Evolutionary conservation across 1,284 basidiomycete genomes (phyloP).

Genomic region (Austroboletus sp.): DNA sequence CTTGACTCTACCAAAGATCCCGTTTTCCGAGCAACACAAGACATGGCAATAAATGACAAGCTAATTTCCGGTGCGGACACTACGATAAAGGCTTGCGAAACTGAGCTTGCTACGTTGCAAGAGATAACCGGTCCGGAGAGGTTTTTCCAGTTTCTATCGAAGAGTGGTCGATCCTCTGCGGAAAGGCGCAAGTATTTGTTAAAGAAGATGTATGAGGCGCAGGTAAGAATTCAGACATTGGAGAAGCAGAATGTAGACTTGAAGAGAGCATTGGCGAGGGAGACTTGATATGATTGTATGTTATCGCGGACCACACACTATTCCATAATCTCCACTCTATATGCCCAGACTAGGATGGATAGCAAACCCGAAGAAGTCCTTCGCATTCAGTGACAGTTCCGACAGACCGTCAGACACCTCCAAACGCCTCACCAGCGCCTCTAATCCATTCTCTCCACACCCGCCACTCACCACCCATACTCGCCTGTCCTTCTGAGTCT

Average conservation of each 20-base stretch:
- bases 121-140: constrained; percentile 48
- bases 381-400: constrained; percentile 65
- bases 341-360: too few relatives aligned
- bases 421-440: constrained; percentile 40
- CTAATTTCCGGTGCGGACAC: constrained; percentile 61
- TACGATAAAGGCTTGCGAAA: constrained; percentile 66
- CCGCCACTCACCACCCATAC: constrained; percentile 49
- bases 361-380: constrained; percentile 25
- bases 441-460: constrained; percentile 54
- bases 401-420: constrained; percentile 32
- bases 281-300: not conserved
- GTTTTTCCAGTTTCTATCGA: constrained; percentile 39
- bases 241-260: constrained; percentile 66
- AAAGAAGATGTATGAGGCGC: constrained; percentile 66
- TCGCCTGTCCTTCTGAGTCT: constrained; percentile 43
- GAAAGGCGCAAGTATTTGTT: constrained; percentile 64
- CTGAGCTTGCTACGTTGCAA: constrained; percentile 64
- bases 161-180: constrained; percentile 47
- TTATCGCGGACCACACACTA: not conserved
- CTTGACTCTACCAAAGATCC: constrained; percentile 44
- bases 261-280: constrained; percentile 51
- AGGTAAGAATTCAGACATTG: constrained; percentile 58
- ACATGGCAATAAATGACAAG: constrained; percentile 73
- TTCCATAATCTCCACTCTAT: too few relatives aligned
- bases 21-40: constrained; percentile 77